These are phyloP conservation scores for Mycena vitilis DNA, from an alignment of 768 basidiomycete genomes.

Conservation along the genomic window DNA sequence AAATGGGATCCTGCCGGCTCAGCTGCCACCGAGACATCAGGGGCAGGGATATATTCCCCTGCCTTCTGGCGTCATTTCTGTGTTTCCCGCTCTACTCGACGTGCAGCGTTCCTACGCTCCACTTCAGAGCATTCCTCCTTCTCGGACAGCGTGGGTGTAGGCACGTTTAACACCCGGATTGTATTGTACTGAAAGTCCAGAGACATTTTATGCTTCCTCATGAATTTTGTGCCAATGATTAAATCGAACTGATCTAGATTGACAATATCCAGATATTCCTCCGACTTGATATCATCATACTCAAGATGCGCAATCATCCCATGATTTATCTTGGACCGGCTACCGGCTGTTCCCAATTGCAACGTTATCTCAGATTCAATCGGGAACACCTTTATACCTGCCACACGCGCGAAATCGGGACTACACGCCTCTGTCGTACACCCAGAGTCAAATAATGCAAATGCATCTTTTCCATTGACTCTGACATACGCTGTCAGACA, in stretches of 20 bases:
- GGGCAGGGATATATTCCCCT: neutral
- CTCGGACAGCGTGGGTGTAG: neutral
- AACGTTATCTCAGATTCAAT: neutral
- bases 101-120: slow-evolving; percentile 3
- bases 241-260: slow-evolving; percentile 13
- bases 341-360: slow-evolving; percentile 9
- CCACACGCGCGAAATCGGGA: neutral
- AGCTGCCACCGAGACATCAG: neutral
- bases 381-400: neutral
- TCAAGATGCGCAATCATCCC: neutral
- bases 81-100: neutral
- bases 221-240: slow-evolving; percentile 9
- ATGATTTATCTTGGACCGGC: slow-evolving; percentile 10
- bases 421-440: slow-evolving; percentile 11
- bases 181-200: slow-evolving; percentile 41
- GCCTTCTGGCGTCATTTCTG: slow-evolving; percentile 3
- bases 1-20: neutral
- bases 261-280: slow-evolving; percentile 11
- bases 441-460: slow-evolving; percentile 24
- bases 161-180: slow-evolving; percentile 26
- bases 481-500: slow-evolving; percentile 20
- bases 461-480: slow-evolving; percentile 26
- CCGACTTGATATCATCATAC: neutral
- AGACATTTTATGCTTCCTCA: neutral
- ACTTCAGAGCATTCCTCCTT: slow-evolving; percentile 1